phyloP scores from a whole-genome alignment of 192 early-diverging fungal genomes.

The Coemansia sp. region DNA sequence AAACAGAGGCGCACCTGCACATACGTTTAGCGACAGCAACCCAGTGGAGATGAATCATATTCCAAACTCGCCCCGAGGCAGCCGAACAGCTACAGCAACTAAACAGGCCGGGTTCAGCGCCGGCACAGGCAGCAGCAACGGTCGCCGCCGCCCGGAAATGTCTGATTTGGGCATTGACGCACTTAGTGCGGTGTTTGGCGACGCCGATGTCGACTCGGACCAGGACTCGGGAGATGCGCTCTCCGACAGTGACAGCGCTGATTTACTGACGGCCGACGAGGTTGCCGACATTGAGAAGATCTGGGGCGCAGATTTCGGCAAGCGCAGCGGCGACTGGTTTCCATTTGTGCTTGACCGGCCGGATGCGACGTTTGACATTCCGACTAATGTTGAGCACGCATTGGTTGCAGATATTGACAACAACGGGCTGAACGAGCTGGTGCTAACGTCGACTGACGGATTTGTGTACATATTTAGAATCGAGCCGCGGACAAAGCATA shows the following conservation, averaged over 20 bases:
- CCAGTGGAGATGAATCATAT: slow-evolving; percentile 4
- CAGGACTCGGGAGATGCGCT: slow-evolving; percentile 25
- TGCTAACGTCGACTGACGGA: slow-evolving; percentile 55
- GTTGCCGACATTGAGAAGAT: slow-evolving; percentile 51
- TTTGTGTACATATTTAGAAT: slow-evolving; percentile 56
- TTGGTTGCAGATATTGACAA: slow-evolving; percentile 53
- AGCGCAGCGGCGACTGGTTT: slow-evolving; percentile 56
- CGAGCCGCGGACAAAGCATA: slow-evolving; percentile 39
- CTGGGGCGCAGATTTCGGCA: slow-evolving; percentile 53
- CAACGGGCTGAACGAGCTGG: slow-evolving; percentile 56
- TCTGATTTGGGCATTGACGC: slow-evolving; percentile 22
- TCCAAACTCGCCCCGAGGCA: neutral
- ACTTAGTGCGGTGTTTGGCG: slow-evolving; percentile 34
- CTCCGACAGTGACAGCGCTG: slow-evolving; percentile 25
- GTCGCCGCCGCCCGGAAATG: slow-evolving; percentile 6
- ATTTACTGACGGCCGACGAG: slow-evolving; percentile 40
- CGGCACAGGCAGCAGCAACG: slow-evolving; percentile 18
- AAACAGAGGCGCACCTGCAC: slow-evolving; percentile 9
- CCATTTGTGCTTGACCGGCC: slow-evolving; percentile 49
- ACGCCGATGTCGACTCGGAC: slow-evolving; percentile 37
- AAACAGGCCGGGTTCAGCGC: slow-evolving; percentile 18
- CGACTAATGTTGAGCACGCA: slow-evolving; percentile 55
- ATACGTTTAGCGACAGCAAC: slow-evolving; percentile 9
- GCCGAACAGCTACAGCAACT: neutral
- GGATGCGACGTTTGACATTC: slow-evolving; percentile 51